phyloP scores from a whole-genome alignment of 2,329 filamentous ascomycete species.

The Lecanicillium sp. region DNA sequence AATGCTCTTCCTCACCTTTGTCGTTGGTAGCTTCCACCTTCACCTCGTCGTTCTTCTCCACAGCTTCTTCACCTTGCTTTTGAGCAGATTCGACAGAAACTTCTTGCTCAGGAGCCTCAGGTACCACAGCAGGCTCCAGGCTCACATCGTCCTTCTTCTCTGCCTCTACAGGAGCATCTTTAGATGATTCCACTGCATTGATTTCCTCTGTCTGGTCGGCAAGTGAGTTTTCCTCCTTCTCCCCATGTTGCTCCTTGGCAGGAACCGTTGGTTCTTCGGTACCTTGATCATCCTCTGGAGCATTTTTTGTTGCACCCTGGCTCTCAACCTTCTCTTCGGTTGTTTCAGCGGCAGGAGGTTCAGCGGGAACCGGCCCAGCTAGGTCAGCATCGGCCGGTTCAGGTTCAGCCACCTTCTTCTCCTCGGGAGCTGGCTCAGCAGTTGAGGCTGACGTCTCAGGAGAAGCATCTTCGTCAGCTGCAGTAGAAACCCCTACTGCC shows the following conservation, averaged over 20 bases:
- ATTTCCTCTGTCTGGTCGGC: too few relatives aligned
- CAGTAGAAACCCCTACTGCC: too few relatives aligned
- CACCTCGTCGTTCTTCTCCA: not conserved
- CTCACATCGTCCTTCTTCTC: constrained; percentile 6
- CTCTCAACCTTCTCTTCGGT: too few relatives aligned
- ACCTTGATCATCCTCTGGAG: not conserved
- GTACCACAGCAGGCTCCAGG: constrained; percentile 4
- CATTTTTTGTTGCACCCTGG: too few relatives aligned
- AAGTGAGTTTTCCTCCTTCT: too few relatives aligned
- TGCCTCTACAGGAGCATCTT: constrained; percentile 1
- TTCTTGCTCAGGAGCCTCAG: constrained; percentile 3
- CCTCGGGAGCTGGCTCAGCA: too few relatives aligned
- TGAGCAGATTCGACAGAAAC: constrained; percentile 10
- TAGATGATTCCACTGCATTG: too few relatives aligned
- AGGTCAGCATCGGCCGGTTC: not conserved
- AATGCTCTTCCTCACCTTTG: constrained; percentile 6
- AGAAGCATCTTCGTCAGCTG: too few relatives aligned
- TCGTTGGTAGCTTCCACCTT: constrained; percentile 15
- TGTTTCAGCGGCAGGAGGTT: not conserved
- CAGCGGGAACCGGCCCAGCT: not conserved
- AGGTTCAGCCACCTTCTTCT: too few relatives aligned
- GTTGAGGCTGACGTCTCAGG: too few relatives aligned
- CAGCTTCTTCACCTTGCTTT: constrained; percentile 10
- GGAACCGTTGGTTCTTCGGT: too few relatives aligned
- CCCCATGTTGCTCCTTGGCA: constrained; percentile 5